These are phyloP conservation scores for Phlebiopsis gigantea DNA, from an alignment of 768 basidiomycete species.

Conservation along the genomic window DNA sequence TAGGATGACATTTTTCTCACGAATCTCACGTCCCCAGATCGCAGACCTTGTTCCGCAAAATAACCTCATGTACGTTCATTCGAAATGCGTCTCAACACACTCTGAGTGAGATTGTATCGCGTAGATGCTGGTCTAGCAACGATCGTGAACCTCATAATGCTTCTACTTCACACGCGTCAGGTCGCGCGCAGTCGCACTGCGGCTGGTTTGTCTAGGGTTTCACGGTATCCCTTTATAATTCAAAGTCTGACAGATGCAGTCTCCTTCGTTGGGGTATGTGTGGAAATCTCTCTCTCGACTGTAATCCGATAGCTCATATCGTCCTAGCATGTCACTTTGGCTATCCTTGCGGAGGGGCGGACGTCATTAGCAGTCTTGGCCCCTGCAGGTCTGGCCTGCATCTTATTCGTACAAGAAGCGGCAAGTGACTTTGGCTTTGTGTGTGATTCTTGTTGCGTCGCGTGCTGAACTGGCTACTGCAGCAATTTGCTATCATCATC, in stretches of 20 bases:
- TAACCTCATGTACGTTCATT: constrained; percentile 36
- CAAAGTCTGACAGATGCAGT: constrained; percentile 80
- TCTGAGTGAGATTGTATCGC: background rate
- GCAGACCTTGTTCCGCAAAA: constrained; percentile 37
- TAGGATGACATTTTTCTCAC: background rate
- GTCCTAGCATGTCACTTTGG: constrained; percentile 72
- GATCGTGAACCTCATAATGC: constrained; percentile 58
- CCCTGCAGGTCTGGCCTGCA: constrained; percentile 78
- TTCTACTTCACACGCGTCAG: constrained; percentile 70
- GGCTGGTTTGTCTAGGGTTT: constrained; percentile 71
- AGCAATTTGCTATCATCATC: constrained; percentile 84
- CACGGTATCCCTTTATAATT: constrained; percentile 76
- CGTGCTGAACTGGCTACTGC: constrained; percentile 5
- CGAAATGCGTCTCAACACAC: background rate
- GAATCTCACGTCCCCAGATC: constrained; percentile 16
- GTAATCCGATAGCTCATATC: background rate
- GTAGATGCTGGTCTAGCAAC: constrained; percentile 71
- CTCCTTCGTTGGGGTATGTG: constrained; percentile 65
- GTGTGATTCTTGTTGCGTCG: background rate
- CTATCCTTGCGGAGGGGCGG: constrained; percentile 76
- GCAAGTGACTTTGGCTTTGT: constrained; percentile 38
- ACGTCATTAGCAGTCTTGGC: constrained; percentile 78
- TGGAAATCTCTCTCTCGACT: background rate
- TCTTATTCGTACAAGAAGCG: constrained; percentile 78
- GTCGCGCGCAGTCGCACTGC: constrained; percentile 72